Percentiles rank a stretch among this genome's conserved stretches.
Conservation (phyloP, 345 rosid genomes). For the Noccaea caerulescens region DNA sequence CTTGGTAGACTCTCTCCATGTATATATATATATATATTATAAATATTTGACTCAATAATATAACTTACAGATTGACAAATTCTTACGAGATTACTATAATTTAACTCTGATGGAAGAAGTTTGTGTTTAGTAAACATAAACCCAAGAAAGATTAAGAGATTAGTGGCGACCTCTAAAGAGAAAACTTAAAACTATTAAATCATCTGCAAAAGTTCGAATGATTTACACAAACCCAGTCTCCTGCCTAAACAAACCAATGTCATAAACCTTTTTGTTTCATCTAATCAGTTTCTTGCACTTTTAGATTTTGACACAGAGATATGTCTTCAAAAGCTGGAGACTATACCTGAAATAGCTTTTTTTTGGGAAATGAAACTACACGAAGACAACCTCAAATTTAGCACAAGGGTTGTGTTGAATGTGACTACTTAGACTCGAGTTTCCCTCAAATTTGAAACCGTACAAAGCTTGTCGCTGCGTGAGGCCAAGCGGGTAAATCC, state of each 20-base stretch:
- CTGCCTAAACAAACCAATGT: constrained; percentile 31
- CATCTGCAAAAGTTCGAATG: constrained; percentile 19
- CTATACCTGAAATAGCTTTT: not conserved
- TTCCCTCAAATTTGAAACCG: constrained; percentile 64
- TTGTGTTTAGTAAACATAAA: not conserved
- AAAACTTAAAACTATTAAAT: not conserved
- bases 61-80: too few relatives aligned
- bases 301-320: constrained; percentile 6
- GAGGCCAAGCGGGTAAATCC: constrained; percentile 80
- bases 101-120: not conserved
- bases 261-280: constrained; percentile 12
- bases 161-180: not conserved
- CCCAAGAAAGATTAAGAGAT: not conserved
- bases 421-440: constrained; percentile 60
- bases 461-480: constrained; percentile 91
- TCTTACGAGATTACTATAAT: too few relatives aligned
- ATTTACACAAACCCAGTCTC: constrained; percentile 4
- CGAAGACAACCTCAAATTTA: constrained; percentile 82
- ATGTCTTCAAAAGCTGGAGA: constrained; percentile 24
- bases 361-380: constrained; percentile 45
- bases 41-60: too few relatives aligned
- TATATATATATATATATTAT: too few relatives aligned
- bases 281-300: not conserved
- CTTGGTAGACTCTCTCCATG: too few relatives aligned
- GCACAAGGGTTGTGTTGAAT: constrained; percentile 70